Evolutionary conservation across 2,329 filamentous ascomycete genomes (phyloP).

Genomic region (Epichloe elymi): DNA sequence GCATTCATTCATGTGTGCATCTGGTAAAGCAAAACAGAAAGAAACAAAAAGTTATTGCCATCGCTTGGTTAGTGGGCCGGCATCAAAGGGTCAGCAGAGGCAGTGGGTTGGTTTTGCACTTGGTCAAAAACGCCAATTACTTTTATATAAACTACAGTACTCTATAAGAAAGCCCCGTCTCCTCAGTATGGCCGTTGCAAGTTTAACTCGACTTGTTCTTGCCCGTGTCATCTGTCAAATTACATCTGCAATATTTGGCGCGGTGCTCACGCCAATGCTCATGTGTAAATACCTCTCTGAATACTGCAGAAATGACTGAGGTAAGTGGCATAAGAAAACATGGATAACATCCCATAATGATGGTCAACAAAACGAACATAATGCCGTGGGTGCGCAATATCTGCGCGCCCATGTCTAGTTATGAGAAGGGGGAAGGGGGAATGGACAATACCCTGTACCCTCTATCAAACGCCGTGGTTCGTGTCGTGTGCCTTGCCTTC

Average conservation of each 20-base stretch:
- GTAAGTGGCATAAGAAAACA: neutral
- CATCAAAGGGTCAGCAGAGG: too few relatives aligned
- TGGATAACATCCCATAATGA: neutral
- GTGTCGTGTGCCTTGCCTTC: constrained; percentile 10
- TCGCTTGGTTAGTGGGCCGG: too few relatives aligned
- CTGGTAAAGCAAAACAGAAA: too few relatives aligned
- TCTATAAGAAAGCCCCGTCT: neutral
- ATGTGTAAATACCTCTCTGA: neutral
- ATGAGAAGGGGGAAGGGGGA: constrained; percentile 3
- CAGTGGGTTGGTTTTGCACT: neutral
- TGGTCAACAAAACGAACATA: constrained; percentile 6
- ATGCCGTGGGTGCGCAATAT: constrained; percentile 4
- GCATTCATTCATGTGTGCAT: too few relatives aligned
- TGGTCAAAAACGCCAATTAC: neutral
- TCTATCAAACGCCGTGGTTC: constrained; percentile 19
- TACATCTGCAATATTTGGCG: neutral
- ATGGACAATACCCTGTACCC: constrained; percentile 10
- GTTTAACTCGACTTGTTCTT: neutral
- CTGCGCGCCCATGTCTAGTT: constrained; percentile 10
- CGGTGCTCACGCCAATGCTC: neutral
- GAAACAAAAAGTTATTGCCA: too few relatives aligned
- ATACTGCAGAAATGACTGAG: neutral
- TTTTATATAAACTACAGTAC: constrained; percentile 4
- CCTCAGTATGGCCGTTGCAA: neutral
- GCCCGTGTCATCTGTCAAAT: neutral